Evolutionary conservation across 208 protist species (phyloP).

Genomic region (Leishmania major): DNA sequence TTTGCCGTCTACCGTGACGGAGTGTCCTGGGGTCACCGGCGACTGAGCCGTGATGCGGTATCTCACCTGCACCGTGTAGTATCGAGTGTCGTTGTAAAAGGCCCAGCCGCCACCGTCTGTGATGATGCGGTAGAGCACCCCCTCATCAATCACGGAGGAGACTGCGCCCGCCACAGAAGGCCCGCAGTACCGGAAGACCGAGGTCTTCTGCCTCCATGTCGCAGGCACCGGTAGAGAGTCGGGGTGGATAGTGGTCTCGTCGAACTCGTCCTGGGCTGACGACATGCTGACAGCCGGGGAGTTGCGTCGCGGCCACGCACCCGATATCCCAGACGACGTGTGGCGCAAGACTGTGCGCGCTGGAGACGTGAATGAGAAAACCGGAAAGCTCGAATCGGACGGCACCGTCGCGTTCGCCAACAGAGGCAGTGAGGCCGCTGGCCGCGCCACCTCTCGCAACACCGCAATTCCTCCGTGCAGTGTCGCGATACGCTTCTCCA

Average conservation of each 20-base stretch:
- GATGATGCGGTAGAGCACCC: constrained; percentile 64
- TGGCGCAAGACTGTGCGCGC: neutral
- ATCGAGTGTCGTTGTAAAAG: constrained; percentile 35
- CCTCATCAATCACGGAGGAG: constrained; percentile 49
- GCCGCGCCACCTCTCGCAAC: constrained; percentile 2
- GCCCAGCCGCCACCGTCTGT: constrained; percentile 57
- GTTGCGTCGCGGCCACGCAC: no score
- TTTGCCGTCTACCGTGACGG: neutral
- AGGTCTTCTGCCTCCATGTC: constrained; percentile 22
- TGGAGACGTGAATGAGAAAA: neutral
- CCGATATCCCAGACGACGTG: neutral
- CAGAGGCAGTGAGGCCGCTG: neutral
- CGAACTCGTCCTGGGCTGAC: constrained; percentile 13
- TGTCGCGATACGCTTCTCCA: neutral
- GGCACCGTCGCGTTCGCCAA: neutral
- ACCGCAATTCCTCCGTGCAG: neutral
- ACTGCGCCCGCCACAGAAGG: constrained; percentile 38
- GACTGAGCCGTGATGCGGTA: constrained; percentile 44
- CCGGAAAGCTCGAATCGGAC: neutral
- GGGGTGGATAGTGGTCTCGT: constrained; percentile 14
- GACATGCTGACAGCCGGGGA: neutral
- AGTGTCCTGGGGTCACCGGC: constrained; percentile 35
- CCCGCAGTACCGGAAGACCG: constrained; percentile 28
- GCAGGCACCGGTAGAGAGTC: constrained; percentile 12
- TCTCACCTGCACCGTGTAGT: constrained; percentile 54